Conservation (phyloP, 1,284 basidiomycete species). For the Ustilago curta region DNA sequence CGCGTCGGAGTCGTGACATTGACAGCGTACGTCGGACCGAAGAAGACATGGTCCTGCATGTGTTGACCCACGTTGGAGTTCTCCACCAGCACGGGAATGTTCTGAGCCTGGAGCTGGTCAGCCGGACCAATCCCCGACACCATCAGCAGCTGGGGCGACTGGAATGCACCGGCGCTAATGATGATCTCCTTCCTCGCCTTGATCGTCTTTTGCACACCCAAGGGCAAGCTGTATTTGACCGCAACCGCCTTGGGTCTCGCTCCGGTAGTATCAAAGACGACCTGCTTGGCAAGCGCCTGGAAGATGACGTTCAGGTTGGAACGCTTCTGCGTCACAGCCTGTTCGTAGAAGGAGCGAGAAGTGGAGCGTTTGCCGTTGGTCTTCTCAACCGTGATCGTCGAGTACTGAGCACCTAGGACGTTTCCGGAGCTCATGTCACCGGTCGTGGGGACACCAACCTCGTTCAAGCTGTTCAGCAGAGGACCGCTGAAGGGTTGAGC, state of each 20-base stretch:
- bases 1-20: conserved; percentile 47
- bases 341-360: conserved; percentile 53
- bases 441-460: conserved; percentile 47
- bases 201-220: conserved; percentile 33
- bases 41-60: conserved; percentile 63
- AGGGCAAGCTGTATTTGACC: conserved; percentile 43
- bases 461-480: conserved; percentile 43
- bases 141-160: conserved; percentile 66
- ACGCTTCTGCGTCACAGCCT: conserved; percentile 27
- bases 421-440: conserved; percentile 60
- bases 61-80: conserved; percentile 55
- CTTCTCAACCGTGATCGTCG: conserved; percentile 42
- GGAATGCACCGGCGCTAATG: conserved; percentile 62
- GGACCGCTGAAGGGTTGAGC: conserved; percentile 53
- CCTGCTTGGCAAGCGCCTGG: conserved; percentile 58
- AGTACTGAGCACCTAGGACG: conserved; percentile 66
- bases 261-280: conserved; percentile 68
- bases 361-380: conserved; percentile 40
- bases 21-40: conserved; percentile 53
- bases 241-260: conserved; percentile 62
- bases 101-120: conserved; percentile 36
- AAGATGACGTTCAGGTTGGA: conserved; percentile 63
- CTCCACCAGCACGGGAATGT: conserved; percentile 39
- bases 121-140: conserved; percentile 57
- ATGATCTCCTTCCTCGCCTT: conserved; percentile 62